Conservation (phyloP, 495 filamentous ascomycete species). For the Corynascus novoguineensis region DNA sequence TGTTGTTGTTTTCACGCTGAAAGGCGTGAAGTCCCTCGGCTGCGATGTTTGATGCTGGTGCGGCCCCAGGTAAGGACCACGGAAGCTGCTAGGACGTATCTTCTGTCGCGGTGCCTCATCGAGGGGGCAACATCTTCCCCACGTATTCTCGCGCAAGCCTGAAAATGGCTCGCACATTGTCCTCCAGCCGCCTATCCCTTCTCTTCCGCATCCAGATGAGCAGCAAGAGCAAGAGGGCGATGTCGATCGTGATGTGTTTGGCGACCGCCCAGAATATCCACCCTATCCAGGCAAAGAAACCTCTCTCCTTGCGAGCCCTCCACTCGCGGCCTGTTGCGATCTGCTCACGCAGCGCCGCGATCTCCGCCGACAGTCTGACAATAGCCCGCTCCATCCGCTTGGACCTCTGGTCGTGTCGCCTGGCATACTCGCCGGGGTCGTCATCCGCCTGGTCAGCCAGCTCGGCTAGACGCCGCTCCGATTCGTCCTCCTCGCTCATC, state of each 20-base stretch:
- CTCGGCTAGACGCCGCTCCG: constrained; percentile 45
- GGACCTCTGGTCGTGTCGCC: constrained; percentile 61
- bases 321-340: constrained; percentile 63
- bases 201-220: constrained; percentile 73
- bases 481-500: constrained; percentile 72
- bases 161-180: constrained; percentile 62
- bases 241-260: constrained; percentile 69
- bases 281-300: constrained; percentile 61
- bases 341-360: constrained; percentile 89
- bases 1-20: background rate
- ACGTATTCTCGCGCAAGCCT: constrained; percentile 56
- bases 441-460: constrained; percentile 39
- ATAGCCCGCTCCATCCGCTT: constrained; percentile 80
- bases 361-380: constrained; percentile 84
- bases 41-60: background rate
- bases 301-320: constrained; percentile 48
- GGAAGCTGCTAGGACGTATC: background rate
- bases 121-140: constrained; percentile 48
- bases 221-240: constrained; percentile 61
- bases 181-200: constrained; percentile 71
- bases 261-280: constrained; percentile 65
- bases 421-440: constrained; percentile 39
- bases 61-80: background rate
- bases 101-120: constrained; percentile 31
- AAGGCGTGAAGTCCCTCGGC: background rate